phyloP scores from a whole-genome alignment of 306 rosid species.

The Cucurbita moschata region DNA sequence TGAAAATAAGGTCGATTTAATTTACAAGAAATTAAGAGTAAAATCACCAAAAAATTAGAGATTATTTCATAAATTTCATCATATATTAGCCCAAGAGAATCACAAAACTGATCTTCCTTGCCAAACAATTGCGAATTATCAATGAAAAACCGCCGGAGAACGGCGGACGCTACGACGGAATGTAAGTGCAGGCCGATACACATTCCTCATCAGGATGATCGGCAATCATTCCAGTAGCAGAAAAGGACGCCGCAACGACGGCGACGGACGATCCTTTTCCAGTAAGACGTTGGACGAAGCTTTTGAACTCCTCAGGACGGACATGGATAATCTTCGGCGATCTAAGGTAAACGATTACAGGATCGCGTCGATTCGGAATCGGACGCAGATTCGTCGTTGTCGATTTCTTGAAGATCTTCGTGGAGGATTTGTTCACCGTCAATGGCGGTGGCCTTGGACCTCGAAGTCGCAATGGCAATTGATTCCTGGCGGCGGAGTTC shows the following conservation, averaged over 20 bases:
- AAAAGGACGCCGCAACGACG: no score
- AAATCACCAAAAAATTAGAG: no score
- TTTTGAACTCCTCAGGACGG: conserved; percentile 29
- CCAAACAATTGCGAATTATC: no score
- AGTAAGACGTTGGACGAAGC: conserved; percentile 25
- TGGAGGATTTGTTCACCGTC: background rate
- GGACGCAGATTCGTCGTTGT: background rate
- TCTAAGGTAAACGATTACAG: conserved; percentile 18
- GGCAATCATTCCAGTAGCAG: background rate
- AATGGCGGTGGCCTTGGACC: conserved; percentile 31
- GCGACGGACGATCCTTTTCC: conserved; percentile 9
- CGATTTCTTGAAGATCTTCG: conserved; percentile 5
- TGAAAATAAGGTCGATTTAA: no score
- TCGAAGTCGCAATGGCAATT: conserved; percentile 18
- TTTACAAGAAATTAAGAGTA: no score
- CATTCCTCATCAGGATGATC: background rate
- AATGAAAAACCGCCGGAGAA: no score
- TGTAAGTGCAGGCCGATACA: background rate
- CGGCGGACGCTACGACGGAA: background rate
- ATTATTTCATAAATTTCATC: no score
- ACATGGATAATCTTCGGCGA: conserved; percentile 31
- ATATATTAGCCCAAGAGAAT: no score
- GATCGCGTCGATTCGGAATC: background rate
- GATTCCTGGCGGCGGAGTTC: background rate
- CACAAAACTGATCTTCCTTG: no score